Percentiles rank a stretch among this genome's conserved stretches.
These are phyloP conservation scores for Sequoiadendron giganteum DNA, from an alignment of 75 land plant species.

Conservation along the genomic window DNA sequence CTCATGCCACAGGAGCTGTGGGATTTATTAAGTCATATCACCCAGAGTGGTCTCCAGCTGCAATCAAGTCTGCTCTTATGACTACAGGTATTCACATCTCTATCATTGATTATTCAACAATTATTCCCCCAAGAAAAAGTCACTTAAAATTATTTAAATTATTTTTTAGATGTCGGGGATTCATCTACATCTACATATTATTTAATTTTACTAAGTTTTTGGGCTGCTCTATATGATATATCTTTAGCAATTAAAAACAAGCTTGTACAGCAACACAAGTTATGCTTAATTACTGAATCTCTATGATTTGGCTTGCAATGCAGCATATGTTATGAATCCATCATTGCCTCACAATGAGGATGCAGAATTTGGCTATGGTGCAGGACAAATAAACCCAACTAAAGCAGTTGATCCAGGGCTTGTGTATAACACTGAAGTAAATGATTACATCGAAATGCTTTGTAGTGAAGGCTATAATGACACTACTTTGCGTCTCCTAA, in stretches of 20 bases:
- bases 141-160: too few relatives aligned
- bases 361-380: background rate
- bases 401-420: background rate
- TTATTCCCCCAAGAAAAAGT: too few relatives aligned
- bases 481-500: background rate
- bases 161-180: too few relatives aligned
- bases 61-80: conserved; percentile 53
- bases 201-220: background rate
- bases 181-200: background rate
- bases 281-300: too few relatives aligned
- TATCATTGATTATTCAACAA: background rate
- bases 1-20: conserved; percentile 42
- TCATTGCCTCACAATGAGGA: background rate
- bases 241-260: background rate
- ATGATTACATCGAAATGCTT: background rate
- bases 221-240: background rate
- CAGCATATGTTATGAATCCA: background rate
- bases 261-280: too few relatives aligned
- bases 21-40: conserved; percentile 44
- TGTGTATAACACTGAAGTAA: background rate
- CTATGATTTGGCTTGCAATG: too few relatives aligned
- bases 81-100: conserved; percentile 30
- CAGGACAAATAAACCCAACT: background rate
- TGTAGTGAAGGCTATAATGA: too few relatives aligned
- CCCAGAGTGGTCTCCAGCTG: conserved; percentile 49